Evolutionary conservation across 2,329 filamentous ascomycete genomes (phyloP).

Genomic region (Epichloe baconii): DNA sequence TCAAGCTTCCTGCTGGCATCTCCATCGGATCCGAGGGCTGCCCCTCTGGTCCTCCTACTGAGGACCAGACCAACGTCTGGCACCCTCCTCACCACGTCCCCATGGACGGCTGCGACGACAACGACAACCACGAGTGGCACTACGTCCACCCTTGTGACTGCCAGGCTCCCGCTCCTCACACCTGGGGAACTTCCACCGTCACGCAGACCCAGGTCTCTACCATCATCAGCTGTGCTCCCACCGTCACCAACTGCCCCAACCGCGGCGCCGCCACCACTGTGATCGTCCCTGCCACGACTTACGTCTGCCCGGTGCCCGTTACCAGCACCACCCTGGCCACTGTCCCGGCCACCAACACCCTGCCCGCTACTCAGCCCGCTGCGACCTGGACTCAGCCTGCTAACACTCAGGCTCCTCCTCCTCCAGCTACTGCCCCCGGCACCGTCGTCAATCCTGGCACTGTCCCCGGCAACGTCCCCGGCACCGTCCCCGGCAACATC

Average conservation of each 20-base stretch:
- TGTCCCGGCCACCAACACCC: neutral
- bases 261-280: constrained; percentile 21
- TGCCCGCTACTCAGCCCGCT: constrained; percentile 2
- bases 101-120: constrained; percentile 24
- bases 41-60: constrained; percentile 13
- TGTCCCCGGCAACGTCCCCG: too few species aligned
- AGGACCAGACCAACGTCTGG: constrained; percentile 19
- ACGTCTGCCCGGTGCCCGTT: constrained; percentile 30
- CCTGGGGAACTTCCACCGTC: constrained; percentile 30
- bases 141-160: constrained; percentile 21
- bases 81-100: constrained; percentile 24
- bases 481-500: too few species aligned
- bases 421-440: neutral
- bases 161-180: constrained; percentile 12
- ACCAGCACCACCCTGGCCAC: constrained; percentile 8
- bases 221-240: constrained; percentile 24
- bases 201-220: constrained; percentile 25
- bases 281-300: constrained; percentile 26
- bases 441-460: too few species aligned
- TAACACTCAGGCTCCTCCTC: neutral
- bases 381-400: neutral
- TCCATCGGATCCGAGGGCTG: constrained; percentile 8
- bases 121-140: constrained; percentile 20
- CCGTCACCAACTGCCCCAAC: constrained; percentile 25
- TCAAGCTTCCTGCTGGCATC: constrained; percentile 9